phyloP scores from a whole-genome alignment of 2,329 filamentous ascomycete genomes.

The Zymoseptoria crescenta region DNA sequence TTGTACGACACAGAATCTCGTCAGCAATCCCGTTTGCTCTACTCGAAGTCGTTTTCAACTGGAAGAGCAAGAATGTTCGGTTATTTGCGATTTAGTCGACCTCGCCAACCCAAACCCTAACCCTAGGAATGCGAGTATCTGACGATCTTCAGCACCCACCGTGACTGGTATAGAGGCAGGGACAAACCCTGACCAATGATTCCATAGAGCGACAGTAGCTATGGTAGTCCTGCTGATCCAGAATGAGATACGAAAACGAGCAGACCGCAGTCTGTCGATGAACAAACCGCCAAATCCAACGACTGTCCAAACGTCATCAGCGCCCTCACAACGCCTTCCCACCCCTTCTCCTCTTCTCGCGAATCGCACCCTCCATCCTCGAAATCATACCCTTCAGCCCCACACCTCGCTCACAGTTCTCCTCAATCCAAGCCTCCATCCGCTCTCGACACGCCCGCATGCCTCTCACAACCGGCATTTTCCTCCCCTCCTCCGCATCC shows the following conservation, averaged over 20 bases:
- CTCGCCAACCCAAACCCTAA: background rate
- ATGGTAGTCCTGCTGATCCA: background rate
- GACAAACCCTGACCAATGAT: too few relatives aligned
- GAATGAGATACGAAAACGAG: background rate
- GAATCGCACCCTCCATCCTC: conserved; percentile 61
- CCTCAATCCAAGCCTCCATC: conserved; percentile 79
- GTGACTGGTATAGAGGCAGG: too few relatives aligned
- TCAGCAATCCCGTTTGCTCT: too few relatives aligned
- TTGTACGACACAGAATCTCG: too few relatives aligned
- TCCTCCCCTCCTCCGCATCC: conserved; percentile 56
- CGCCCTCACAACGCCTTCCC: conserved; percentile 11
- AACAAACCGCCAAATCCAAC: conserved; percentile 1
- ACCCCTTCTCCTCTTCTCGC: conserved; percentile 34
- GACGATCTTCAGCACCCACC: background rate
- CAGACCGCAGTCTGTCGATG: background rate
- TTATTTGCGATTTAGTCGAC: background rate
- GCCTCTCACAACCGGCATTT: conserved; percentile 64
- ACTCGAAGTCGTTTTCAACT: too few relatives aligned
- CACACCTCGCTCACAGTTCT: conserved; percentile 70
- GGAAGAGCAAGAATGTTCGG: too few relatives aligned
- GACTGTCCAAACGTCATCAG: background rate
- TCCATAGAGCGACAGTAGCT: too few relatives aligned
- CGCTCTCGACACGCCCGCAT: conserved; percentile 61
- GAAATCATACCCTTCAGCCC: conserved; percentile 49
- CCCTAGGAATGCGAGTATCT: background rate